Conservation (phyloP, 2,329 filamentous ascomycete genomes). For the Botrytis aclada region DNA sequence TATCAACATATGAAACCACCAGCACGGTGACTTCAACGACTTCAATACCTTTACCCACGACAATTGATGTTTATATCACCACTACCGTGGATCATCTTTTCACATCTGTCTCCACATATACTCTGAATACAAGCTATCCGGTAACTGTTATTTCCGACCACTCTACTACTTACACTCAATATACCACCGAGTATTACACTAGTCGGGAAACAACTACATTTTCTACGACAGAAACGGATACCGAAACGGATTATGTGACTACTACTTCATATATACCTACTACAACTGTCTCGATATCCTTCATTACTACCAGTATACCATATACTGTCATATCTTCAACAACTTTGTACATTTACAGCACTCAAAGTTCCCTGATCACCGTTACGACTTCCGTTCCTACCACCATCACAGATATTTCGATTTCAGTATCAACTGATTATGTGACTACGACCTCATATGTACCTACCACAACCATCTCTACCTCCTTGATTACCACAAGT, state of each 20-base stretch:
- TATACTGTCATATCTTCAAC: constrained; percentile 15
- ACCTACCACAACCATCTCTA: not conserved
- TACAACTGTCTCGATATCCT: not conserved
- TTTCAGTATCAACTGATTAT: constrained; percentile 6
- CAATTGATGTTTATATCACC: constrained; percentile 1
- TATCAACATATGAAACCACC: constrained; percentile 12
- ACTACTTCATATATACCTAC: not conserved
- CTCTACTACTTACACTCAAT: constrained; percentile 11
- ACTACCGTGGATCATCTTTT: not conserved
- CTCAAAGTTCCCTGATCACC: not conserved
- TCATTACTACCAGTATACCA: constrained; percentile 2
- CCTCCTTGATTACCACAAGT: not conserved
- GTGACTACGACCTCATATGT: not conserved
- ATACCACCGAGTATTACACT: not conserved
- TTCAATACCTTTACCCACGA: not conserved
- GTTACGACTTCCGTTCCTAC: not conserved
- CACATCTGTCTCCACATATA: constrained; percentile 4
- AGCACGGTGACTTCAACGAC: constrained; percentile 2
- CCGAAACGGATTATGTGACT: not conserved
- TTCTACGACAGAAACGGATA: not conserved
- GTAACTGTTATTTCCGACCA: constrained; percentile 3
- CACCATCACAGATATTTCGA: constrained; percentile 6
- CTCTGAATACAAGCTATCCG: constrained; percentile 5
- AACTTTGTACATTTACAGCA: constrained; percentile 11
- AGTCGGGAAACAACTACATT: constrained; percentile 7